A percentile compares a stretch with the other conserved stretches of the same genome.
Conservation (phyloP, 306 rosid species). For the Abrus precatorius region DNA sequence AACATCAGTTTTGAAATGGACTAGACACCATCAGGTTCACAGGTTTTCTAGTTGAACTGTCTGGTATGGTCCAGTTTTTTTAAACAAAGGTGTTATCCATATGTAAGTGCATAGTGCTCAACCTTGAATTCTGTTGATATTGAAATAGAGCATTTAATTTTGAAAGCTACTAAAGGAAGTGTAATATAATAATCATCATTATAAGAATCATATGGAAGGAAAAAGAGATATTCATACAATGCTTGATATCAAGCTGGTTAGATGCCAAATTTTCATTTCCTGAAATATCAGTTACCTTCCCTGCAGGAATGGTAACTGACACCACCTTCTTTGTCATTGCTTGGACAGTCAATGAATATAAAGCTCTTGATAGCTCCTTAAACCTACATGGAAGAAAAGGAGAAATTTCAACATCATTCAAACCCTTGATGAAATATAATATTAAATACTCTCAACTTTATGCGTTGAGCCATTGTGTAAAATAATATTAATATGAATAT, state of each 20-base stretch:
- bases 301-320: conserved; percentile 68
- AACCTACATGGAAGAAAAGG: conserved; percentile 53
- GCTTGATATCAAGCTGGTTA: conserved; percentile 65
- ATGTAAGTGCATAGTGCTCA: neutral
- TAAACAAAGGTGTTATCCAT: neutral
- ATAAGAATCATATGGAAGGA: conserved; percentile 19
- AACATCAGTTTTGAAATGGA: neutral
- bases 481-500: neutral
- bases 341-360: conserved; percentile 65
- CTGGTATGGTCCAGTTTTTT: neutral
- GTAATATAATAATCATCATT: conserved; percentile 1
- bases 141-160: conserved; percentile 14
- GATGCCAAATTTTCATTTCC: conserved; percentile 79
- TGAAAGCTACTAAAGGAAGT: conserved; percentile 5
- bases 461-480: neutral
- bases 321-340: conserved; percentile 53
- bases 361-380: conserved; percentile 71
- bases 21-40: neutral
- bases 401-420: conserved; percentile 8
- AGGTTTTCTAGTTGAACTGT: neutral
- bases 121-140: neutral
- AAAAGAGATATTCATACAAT: conserved; percentile 59
- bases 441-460: neutral
- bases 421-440: conserved; percentile 12
- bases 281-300: conserved; percentile 73